Evolutionary conservation across 2,329 filamentous ascomycete genomes (phyloP), one percentile per base, ranked within the genome.

Genomic region (Hypoxylon sp.): DNA sequence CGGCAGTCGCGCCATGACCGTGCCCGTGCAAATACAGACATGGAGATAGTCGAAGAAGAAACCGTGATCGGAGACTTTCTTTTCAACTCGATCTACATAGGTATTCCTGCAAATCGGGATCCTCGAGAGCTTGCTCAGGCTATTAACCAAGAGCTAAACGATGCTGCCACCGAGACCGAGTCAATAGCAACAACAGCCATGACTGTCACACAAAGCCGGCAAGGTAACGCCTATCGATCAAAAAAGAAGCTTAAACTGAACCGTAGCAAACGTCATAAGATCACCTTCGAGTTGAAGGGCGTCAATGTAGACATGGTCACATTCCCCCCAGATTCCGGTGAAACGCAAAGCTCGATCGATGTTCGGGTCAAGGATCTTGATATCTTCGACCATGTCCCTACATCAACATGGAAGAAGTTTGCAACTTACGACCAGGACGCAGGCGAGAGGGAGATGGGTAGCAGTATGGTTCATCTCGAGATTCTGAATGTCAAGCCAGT

Each of bases 21-120:
- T 59, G 83, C 87, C 66, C 84, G 86, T 59, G 82, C 86, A 8
- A 84, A 87, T 59, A 76, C 81, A 78, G 88, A 79, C 75, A 92
- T 91, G 59, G 91, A 90, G 37, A 90, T 95, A 24, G 87, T 91
- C 22, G 92, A 97, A 53, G 92, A 94, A 47, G 92, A 94, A 79
- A 93, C 90, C 11, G 92, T 92, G 5, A 97, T 98, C 79, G 94
- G 94, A 5, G 97, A 99, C 78, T 97, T 97, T 74, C 85, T 99
- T 14, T 99, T 99, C 86, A 98, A 99, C 78, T 99, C 96, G 0
- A 97, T 99, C 60, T 99, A 98, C 82, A 98, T 99, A 74, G 94
- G 93, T 13, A 92, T 99, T 17, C 92, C 95, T 0, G 87, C 92
- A 10, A 96, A 94, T 73, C 89, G 91, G 64, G 95, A 98, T 74